Evolutionary conservation across 2,329 filamentous ascomycete species (phyloP), one percentile per base, ranked within the genome.

Genomic region (Polychaeton citri): DNA sequence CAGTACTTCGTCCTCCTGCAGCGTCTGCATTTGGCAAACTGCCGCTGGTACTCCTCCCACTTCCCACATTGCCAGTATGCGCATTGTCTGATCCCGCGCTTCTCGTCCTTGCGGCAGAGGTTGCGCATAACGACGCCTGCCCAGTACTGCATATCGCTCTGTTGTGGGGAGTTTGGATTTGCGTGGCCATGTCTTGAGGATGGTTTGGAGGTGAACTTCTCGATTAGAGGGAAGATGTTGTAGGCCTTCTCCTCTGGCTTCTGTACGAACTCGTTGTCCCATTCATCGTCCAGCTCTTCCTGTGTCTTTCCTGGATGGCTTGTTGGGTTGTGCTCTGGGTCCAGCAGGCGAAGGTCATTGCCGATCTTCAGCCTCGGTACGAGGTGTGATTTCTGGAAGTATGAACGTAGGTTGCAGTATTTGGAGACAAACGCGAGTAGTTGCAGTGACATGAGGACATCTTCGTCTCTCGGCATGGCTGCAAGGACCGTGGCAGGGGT

Each of bases 61-160:
- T 93, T 95, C 41, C 88, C 88, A 59, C 90, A 98, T 61, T 94
- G 79, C 64, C 93, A 98, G 64, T 95, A 95, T 36, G 90, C 90
- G 59, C 90, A 98, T 58, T 98, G 90, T 38, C 90, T 74, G 48
- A 98, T 96, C 30, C 90, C 90, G 33, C 84, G 74, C 8, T 81
- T 84, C 55, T 98, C 90, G 57, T 98, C 90, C 64, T 98, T 98
- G 45, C 90, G 83, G 68, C 90, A 98, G 34, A 98, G 73, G 56
- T 98, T 98, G 45, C 90, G 76, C 90, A 98, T 98, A 32, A 98
- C 90, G 12, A 98, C 90, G 43, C 88, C 90, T 13, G 90, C 90
- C 90, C 90, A 98, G 65, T 98, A 98, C 59, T 95, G 88, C 90
- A 98, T 98, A 40, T 85, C 53, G 38, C 50, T 50, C 36, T 57